Conservation (phyloP, 2,329 filamentous ascomycete genomes). For the Stromatinia cepivora region DNA sequence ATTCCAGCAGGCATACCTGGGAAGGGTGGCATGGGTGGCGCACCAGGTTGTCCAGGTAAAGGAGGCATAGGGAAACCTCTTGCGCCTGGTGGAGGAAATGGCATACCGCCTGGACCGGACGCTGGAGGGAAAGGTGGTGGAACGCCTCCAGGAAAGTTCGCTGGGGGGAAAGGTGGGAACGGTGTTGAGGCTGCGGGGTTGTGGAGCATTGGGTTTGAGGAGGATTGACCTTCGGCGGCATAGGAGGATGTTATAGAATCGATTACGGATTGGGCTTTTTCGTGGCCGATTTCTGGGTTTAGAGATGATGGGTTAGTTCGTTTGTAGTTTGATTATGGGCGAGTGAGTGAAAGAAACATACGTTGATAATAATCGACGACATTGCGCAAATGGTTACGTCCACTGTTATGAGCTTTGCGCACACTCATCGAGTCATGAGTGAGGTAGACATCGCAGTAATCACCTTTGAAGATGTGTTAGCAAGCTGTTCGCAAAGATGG, state of each 20-base stretch:
- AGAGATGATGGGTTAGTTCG: neutral
- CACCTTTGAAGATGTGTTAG: constrained; percentile 52
- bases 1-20: constrained; percentile 44
- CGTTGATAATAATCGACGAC: constrained; percentile 98
- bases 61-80: constrained; percentile 37
- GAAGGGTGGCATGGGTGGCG: constrained; percentile 28
- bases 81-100: constrained; percentile 36
- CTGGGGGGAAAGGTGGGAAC: constrained; percentile 46
- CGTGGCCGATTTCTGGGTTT: constrained; percentile 86
- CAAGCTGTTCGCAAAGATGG: constrained; percentile 19
- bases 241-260: constrained; percentile 97
- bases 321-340: neutral
- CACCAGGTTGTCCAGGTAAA: constrained; percentile 29
- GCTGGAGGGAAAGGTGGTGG: constrained; percentile 8
- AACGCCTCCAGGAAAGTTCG: constrained; percentile 56
- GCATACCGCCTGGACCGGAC: constrained; percentile 26
- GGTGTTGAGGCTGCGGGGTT: constrained; percentile 51
- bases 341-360: constrained; percentile 45
- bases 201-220: constrained; percentile 76
- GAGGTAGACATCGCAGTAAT: constrained; percentile 99
- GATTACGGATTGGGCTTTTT: constrained; percentile 97
- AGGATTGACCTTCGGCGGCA: constrained; percentile 86
- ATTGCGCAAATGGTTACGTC: constrained; percentile 94
- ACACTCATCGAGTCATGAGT: constrained; percentile 99
- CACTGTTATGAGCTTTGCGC: constrained; percentile 96